A percentile compares a stretch with the other conserved stretches of the same genome.
Conservation (phyloP, 2,329 filamentous ascomycete species). For the Sphaerulina musiva region DNA sequence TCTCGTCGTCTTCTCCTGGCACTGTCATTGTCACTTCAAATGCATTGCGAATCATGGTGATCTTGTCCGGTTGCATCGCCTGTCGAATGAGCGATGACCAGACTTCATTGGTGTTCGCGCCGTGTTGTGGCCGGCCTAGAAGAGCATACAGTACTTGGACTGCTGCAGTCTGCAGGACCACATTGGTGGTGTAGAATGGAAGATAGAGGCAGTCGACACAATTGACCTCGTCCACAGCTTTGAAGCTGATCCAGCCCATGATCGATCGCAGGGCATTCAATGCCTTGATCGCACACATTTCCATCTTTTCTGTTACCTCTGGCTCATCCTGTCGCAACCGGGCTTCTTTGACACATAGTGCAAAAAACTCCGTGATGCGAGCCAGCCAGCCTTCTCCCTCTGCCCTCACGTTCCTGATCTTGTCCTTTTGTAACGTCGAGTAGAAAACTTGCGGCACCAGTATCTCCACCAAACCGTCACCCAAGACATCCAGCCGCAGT, state of each 20-base stretch:
- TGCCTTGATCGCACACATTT: slow-evolving; percentile 62
- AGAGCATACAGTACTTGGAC: slow-evolving; percentile 34
- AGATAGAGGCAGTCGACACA: slow-evolving; percentile 65
- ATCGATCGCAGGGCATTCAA: slow-evolving; percentile 71
- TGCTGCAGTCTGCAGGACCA: slow-evolving; percentile 66
- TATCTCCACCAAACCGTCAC: slow-evolving; percentile 85
- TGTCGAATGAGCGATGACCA: slow-evolving; percentile 29
- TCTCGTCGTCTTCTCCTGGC: slow-evolving; percentile 76
- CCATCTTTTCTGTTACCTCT: slow-evolving; percentile 51
- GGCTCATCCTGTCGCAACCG: slow-evolving; percentile 36
- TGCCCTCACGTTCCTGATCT: slow-evolving; percentile 62
- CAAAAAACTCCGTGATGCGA: slow-evolving; percentile 67
- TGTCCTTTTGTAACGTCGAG: slow-evolving; percentile 60
- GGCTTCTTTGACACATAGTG: slow-evolving; percentile 56
- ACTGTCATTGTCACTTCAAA: slow-evolving; percentile 26
- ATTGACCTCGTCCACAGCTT: slow-evolving; percentile 65
- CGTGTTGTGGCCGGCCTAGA: slow-evolving; percentile 34
- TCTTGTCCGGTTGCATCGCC: slow-evolving; percentile 26
- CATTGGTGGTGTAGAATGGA: slow-evolving; percentile 62
- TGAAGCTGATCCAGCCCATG: slow-evolving; percentile 81
- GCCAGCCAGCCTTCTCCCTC: slow-evolving; percentile 82
- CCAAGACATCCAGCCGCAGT: slow-evolving; percentile 74
- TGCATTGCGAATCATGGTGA: slow-evolving; percentile 28
- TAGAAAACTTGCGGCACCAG: slow-evolving; percentile 76
- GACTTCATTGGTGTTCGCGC: slow-evolving; percentile 64